Evolutionary conservation across 2,329 filamentous ascomycete species (phyloP), one percentile per base, ranked within the genome.

Genomic region (Ceratocystis smalleyi): DNA sequence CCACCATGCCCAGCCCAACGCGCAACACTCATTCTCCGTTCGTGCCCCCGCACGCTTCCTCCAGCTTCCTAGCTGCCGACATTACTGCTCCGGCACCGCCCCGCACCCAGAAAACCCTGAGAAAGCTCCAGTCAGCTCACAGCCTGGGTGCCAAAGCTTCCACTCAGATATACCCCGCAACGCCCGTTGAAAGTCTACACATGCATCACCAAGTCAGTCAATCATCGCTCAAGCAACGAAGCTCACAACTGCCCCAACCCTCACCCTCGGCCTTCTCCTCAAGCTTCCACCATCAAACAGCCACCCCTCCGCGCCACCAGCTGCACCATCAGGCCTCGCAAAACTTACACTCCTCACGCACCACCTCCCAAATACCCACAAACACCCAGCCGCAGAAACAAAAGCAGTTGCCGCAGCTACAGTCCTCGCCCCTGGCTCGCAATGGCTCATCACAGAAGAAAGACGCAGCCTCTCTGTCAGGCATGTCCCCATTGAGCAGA

Each of bases 81-180:
- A 75, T 81, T 63, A 77, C 81, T 70, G 73, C 79, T 59, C 79
- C 83, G 67, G 78, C 82, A 27, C 85, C 84, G 32, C 84, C 85
- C 54, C 81, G 83, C 67, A 83, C 83, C 30, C 82, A 85, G 71
- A 83, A 87, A 70, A 81, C 82, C 59, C 78, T 91, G 67, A 83
- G 88, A 69, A 86, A 86, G 72, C 82, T 89, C 35, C 86, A 90
- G 74, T 91, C 88, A 40, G 87, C 88, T 61, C 87, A 90, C 76
- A 78, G 81, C 74, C 75, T 89, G 63, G 83, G 83, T 71, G 72
- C 86, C 67, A 80, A 81, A 69, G 75, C 77, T 64, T 71, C 76
- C 64, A 75, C 72, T 68, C 76, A 77, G 66, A 77, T 81, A 27
- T 82, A 82, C 43, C 51, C 62, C 3, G 17, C 45, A 17, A 43